Percentiles rank a stretch among this genome's conserved stretches.
These are phyloP conservation scores for Wickerhamiella australiensis DNA, from an alignment of 805 yeast genomes.

Conservation along the genomic window DNA sequence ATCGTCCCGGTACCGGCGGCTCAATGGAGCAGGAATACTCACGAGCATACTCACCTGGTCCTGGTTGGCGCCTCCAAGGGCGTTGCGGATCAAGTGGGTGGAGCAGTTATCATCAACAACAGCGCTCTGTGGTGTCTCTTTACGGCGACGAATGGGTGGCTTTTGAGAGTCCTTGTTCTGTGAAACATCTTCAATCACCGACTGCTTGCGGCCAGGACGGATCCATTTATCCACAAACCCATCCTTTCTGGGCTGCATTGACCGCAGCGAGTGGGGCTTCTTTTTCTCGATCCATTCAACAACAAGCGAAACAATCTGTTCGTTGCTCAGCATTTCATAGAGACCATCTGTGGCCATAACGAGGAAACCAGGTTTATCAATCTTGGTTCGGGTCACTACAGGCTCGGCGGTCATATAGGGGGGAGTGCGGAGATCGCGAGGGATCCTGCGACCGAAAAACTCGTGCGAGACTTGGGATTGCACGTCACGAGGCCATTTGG, in stretches of 20 bases:
- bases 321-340: slow-evolving; percentile 82
- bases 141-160: slow-evolving; percentile 52
- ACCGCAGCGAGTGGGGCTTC: slow-evolving; percentile 30
- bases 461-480: slow-evolving; percentile 63
- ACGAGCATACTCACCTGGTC: slow-evolving; percentile 83
- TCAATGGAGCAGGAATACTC: slow-evolving; percentile 81
- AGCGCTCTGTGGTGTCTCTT: slow-evolving; percentile 19
- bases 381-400: slow-evolving; percentile 68
- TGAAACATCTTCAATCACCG: slow-evolving; percentile 27
- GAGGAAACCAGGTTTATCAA: slow-evolving; percentile 67
- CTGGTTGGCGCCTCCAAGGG: slow-evolving; percentile 75
- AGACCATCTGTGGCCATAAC: slow-evolving; percentile 92
- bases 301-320: slow-evolving; percentile 83
- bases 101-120: slow-evolving; percentile 80
- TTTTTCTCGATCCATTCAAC: slow-evolving; percentile 84
- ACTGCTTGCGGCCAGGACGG: slow-evolving; percentile 18
- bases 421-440: slow-evolving; percentile 69
- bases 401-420: slow-evolving; percentile 98
- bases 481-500: slow-evolving; percentile 64
- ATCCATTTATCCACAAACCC: slow-evolving; percentile 18
- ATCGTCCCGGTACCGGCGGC: slow-evolving; percentile 90
- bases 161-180: slow-evolving; percentile 45
- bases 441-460: slow-evolving; percentile 61
- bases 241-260: slow-evolving; percentile 1
- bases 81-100: slow-evolving; percentile 88